Percentiles rank a stretch among this genome's conserved stretches.
These are phyloP conservation scores for Pseudogymnoascus sp. DNA, from an alignment of 2,329 filamentous ascomycete species.

Conservation along the genomic window DNA sequence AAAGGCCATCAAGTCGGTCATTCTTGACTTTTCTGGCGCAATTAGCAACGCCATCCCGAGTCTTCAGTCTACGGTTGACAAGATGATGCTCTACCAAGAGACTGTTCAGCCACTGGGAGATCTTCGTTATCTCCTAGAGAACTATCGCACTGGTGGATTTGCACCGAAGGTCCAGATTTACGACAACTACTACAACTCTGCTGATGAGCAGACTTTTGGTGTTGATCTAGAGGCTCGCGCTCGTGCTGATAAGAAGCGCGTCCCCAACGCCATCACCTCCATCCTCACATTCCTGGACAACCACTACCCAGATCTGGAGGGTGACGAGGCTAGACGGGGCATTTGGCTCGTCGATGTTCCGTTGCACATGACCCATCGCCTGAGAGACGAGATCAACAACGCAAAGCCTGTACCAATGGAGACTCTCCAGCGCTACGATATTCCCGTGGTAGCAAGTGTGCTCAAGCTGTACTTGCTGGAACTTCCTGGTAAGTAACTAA, in stretches of 20 bases:
- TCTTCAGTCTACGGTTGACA: constrained; percentile 89
- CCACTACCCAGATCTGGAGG: constrained; percentile 94
- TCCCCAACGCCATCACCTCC: constrained; percentile 84
- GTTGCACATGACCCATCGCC: constrained; percentile 72
- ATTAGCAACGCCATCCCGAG: constrained; percentile 97
- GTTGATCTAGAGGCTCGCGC: constrained; percentile 95
- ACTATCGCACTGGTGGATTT: constrained; percentile 91
- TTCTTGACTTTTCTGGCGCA: constrained; percentile 93
- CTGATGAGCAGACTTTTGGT: constrained; percentile 95
- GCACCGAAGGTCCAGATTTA: constrained; percentile 85
- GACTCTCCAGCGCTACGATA: constrained; percentile 77
- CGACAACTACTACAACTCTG: constrained; percentile 98
- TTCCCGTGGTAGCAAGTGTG: constrained; percentile 86
- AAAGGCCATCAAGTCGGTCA: constrained; percentile 96
- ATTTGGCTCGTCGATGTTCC: constrained; percentile 96
- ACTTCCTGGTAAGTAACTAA: constrained; percentile 63
- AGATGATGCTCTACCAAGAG: constrained; percentile 99
- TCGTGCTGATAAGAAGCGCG: constrained; percentile 87
- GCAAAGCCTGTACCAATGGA: constrained; percentile 72
- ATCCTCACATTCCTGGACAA: constrained; percentile 93
- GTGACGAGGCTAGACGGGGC: constrained; percentile 81
- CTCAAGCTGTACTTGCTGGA: constrained; percentile 93
- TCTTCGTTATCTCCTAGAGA: constrained; percentile 88
- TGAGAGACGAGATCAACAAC: constrained; percentile 77
- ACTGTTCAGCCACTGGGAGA: constrained; percentile 92